phyloP scores from a whole-genome alignment of 176 grass and related monocot genomes.

The Panicum miliaceum region DNA sequence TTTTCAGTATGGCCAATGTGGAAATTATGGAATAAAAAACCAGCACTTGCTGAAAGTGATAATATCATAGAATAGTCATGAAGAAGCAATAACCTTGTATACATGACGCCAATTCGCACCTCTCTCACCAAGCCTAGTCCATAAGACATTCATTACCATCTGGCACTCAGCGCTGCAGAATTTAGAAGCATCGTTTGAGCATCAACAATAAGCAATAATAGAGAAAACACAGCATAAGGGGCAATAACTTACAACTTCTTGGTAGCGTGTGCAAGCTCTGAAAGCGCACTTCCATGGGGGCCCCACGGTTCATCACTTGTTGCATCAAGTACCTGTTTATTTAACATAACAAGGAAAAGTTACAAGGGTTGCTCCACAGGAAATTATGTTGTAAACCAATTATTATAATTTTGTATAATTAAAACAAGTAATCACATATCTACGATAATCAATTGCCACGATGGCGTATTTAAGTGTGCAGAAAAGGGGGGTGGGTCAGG shows the following conservation, averaged over 20 bases:
- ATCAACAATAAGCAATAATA: background rate
- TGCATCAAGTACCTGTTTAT: conserved; percentile 80
- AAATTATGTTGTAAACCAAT: background rate
- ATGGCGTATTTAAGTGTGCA: conserved; percentile 11
- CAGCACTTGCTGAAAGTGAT: conserved; percentile 16
- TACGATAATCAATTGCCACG: background rate
- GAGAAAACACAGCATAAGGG: background rate
- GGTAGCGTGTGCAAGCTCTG: conserved; percentile 77
- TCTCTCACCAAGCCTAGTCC: conserved; percentile 77
- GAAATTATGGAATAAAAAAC: conserved; percentile 27
- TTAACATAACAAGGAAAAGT: conserved; percentile 15
- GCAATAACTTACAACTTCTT: conserved; percentile 75
- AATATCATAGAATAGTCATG: background rate
- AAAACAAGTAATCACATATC: background rate
- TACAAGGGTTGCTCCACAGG: background rate
- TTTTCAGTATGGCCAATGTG: conserved; percentile 14
- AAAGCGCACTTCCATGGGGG: conserved; percentile 81
- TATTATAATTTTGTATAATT: background rate
- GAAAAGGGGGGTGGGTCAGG: background rate
- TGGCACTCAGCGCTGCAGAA: conserved; percentile 84
- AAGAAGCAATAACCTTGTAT: conserved; percentile 62
- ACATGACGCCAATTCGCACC: conserved; percentile 89
- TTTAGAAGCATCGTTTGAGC: conserved; percentile 38
- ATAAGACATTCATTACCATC: conserved; percentile 96
- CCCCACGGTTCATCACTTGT: conserved; percentile 98